Conservation (phyloP, 805 yeast species). For the Diddensiella santjacobensis region DNA sequence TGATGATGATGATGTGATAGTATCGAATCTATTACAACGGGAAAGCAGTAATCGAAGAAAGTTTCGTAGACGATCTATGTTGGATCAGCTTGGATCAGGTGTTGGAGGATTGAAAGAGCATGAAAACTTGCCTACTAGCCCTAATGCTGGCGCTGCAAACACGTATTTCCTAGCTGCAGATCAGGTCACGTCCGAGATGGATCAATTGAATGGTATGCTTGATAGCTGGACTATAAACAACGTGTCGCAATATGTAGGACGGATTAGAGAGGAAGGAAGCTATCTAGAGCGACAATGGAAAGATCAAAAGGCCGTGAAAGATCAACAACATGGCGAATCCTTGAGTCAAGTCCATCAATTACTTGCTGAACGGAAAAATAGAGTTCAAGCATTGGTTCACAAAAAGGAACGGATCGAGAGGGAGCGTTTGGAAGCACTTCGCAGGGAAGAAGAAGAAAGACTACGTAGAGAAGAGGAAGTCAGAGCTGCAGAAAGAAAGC, state of each 20-base stretch:
- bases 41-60: not conserved
- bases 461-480: constrained; percentile 6
- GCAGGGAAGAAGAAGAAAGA: constrained; percentile 16
- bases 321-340: not conserved
- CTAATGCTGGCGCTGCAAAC: not conserved
- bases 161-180: not conserved
- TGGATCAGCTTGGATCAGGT: not conserved
- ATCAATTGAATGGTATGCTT: constrained; percentile 4
- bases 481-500: constrained; percentile 10
- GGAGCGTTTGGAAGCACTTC: constrained; percentile 17
- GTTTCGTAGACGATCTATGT: not conserved
- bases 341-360: not conserved
- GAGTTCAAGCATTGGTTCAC: not conserved
- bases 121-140: not conserved
- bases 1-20: not conserved
- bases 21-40: not conserved
- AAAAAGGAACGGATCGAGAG: constrained; percentile 10
- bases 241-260: not conserved
- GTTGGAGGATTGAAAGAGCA: not conserved
- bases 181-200: not conserved
- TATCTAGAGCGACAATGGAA: not conserved
- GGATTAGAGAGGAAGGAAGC: not conserved
- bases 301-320: not conserved
- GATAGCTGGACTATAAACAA: not conserved
- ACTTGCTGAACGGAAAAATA: constrained; percentile 1